Conservation (phyloP, 345 rosid species). For the Eutrema japonicum region DNA sequence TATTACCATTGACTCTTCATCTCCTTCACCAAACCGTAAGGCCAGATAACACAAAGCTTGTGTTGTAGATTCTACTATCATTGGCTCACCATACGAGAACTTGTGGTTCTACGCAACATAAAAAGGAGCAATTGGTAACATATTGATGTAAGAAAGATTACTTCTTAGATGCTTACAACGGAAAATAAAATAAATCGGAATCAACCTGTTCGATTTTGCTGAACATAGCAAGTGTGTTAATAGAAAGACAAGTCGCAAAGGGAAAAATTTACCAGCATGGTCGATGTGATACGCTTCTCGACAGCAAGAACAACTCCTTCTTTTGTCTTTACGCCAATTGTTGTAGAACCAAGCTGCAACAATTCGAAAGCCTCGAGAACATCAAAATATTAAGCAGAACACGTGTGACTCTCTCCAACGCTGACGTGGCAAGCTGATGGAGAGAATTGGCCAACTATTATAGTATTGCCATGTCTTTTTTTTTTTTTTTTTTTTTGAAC, state of each 20-base stretch:
- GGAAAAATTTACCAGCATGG: slow-evolving; percentile 59
- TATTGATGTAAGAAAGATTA: neutral
- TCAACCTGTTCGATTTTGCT: neutral
- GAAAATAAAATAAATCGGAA: neutral
- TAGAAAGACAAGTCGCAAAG: neutral
- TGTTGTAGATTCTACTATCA: slow-evolving; percentile 95
- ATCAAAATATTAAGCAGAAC: no score
- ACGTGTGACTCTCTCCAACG: no score
- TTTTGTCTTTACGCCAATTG: slow-evolving; percentile 71
- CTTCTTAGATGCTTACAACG: slow-evolving; percentile 2
- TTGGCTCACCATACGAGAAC: slow-evolving; percentile 98
- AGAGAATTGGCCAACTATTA: no score
- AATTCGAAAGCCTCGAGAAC: no score
- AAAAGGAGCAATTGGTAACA: neutral
- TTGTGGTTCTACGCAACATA: slow-evolving; percentile 69
- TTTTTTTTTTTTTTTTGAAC: no score
- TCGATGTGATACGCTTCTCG: slow-evolving; percentile 90
- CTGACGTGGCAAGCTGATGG: no score
- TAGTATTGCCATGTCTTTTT: no score
- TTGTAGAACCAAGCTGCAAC: slow-evolving; percentile 83
- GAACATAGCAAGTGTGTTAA: no score
- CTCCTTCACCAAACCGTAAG: slow-evolving; percentile 97
- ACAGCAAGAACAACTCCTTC: slow-evolving; percentile 96
- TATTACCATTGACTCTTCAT: slow-evolving; percentile 96
- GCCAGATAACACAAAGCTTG: slow-evolving; percentile 97